Evolutionary conservation across 495 filamentous ascomycete genomes (phyloP).

Genomic region (Penicilliopsis zonata): DNA sequence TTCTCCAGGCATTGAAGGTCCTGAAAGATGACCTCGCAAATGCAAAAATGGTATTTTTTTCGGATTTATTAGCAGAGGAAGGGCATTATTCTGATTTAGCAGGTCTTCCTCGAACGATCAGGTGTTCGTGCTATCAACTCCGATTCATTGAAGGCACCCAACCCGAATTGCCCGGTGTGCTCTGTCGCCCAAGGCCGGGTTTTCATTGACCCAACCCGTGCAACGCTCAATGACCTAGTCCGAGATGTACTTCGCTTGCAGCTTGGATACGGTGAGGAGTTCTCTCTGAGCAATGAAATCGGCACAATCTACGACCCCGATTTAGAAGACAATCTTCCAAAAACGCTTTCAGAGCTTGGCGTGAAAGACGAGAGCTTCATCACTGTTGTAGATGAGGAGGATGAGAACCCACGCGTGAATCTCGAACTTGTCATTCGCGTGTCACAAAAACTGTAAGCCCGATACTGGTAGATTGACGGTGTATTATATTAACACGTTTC

Average conservation of each 20-base stretch:
- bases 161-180: conserved; percentile 72
- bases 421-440: conserved; percentile 52
- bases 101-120: conserved; percentile 70
- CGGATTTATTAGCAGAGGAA: conserved; percentile 4
- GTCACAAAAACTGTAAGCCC: conserved; percentile 25
- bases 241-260: conserved; percentile 54
- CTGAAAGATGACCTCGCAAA: conserved; percentile 58
- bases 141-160: conserved; percentile 64
- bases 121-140: conserved; percentile 61
- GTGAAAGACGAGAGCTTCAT: conserved; percentile 61
- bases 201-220: conserved; percentile 55
- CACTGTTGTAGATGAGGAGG: conserved; percentile 75
- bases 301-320: conserved; percentile 79
- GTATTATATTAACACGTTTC: conserved; percentile 7
- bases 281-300: conserved; percentile 60
- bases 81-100: background rate
- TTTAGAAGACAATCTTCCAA: conserved; percentile 70
- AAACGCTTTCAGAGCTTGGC: conserved; percentile 70
- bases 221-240: conserved; percentile 74
- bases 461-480: background rate
- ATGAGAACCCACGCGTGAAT: conserved; percentile 71
- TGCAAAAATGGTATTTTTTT: conserved; percentile 37
- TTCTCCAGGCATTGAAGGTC: conserved; percentile 88
- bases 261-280: conserved; percentile 74
- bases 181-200: conserved; percentile 55